Percentiles rank a stretch among this genome's conserved stretches.
These are phyloP conservation scores for Margaritispora aquatica DNA, from an alignment of 495 filamentous ascomycete species.

Conservation along the genomic window DNA sequence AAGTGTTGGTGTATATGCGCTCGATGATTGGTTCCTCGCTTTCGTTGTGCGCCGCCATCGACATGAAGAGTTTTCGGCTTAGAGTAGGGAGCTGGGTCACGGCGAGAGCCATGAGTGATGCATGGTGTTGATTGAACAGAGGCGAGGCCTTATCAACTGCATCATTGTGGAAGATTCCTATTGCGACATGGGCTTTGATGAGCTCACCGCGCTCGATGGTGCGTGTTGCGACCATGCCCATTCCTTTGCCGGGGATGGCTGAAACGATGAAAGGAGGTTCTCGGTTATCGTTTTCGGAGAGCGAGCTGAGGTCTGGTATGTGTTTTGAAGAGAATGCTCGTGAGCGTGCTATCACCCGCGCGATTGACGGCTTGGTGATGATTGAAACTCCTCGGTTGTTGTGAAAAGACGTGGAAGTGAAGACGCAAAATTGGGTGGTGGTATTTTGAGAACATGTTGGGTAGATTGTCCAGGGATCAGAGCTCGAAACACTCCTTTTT, in stretches of 20 bases:
- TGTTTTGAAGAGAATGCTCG: background rate
- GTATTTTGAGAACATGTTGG: constrained; percentile 7
- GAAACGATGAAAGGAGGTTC: constrained; percentile 3
- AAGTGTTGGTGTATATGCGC: constrained; percentile 17
- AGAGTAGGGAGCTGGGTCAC: constrained; percentile 10
- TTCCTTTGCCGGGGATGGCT: constrained; percentile 9
- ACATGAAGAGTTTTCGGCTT: background rate
- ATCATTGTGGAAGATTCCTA: constrained; percentile 11
- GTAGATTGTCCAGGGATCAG: constrained; percentile 5
- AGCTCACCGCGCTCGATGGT: constrained; percentile 10
- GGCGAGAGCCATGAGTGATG: constrained; percentile 3
- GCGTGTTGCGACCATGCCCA: constrained; percentile 12
- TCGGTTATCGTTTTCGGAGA: constrained; percentile 4
- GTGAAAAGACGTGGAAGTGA: constrained; percentile 9
- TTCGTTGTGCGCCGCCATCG: constrained; percentile 14
- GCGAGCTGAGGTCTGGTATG: background rate
- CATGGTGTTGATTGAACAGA: background rate
- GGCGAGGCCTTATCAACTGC: constrained; percentile 7
- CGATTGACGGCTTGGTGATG: constrained; percentile 15
- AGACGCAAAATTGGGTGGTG: constrained; percentile 11
- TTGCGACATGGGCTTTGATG: constrained; percentile 5
- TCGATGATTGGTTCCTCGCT: constrained; percentile 9
- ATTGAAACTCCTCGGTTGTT: constrained; percentile 14
- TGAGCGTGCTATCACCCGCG: background rate
- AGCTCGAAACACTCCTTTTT: background rate